Conservation (phyloP, 352 stramenopile species). For the Pythium vanterpoolii region DNA sequence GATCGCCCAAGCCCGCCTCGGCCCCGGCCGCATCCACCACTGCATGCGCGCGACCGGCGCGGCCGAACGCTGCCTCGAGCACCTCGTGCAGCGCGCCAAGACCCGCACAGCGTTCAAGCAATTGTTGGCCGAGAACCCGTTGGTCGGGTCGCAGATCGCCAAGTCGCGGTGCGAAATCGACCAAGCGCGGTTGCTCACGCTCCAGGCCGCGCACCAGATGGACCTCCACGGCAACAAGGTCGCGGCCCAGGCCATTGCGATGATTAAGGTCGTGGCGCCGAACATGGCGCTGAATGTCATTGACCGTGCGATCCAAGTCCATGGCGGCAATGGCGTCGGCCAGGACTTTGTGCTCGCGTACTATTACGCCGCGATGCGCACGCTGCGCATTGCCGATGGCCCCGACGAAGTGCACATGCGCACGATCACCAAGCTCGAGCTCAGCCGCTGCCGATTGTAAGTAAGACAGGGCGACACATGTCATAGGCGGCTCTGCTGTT, state of each 20-base stretch:
- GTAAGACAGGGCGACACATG: neutral
- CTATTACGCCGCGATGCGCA: conserved; percentile 88
- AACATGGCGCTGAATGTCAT: conserved; percentile 86
- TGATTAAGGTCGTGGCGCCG: conserved; percentile 97
- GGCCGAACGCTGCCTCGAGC: conserved; percentile 82
- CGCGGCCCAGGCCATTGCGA: conserved; percentile 91
- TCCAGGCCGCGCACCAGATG: conserved; percentile 89
- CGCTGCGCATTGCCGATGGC: conserved; percentile 94
- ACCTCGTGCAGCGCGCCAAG: conserved; percentile 87
- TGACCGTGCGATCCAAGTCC: conserved; percentile 90
- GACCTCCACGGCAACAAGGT: conserved; percentile 82
- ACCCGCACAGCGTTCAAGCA: conserved; percentile 94
- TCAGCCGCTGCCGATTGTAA: conserved; percentile 42
- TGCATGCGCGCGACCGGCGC: conserved; percentile 96
- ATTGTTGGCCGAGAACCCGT: conserved; percentile 85
- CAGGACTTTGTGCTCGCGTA: conserved; percentile 93
- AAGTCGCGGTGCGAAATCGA: conserved; percentile 79
- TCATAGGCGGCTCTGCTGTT: neutral
- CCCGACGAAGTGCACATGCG: conserved; percentile 96
- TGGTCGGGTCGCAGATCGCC: conserved; percentile 84
- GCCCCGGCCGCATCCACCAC: conserved; percentile 96
- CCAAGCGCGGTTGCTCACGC: conserved; percentile 81
- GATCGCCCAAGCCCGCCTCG: conserved; percentile 90
- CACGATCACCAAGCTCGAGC: conserved; percentile 93
- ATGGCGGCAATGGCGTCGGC: conserved; percentile 80